A percentile compares a stretch with the other conserved stretches of the same genome.
Evolutionary conservation across 495 filamentous ascomycete species (phyloP).

Genomic region (Aspergillus indologenus): DNA sequence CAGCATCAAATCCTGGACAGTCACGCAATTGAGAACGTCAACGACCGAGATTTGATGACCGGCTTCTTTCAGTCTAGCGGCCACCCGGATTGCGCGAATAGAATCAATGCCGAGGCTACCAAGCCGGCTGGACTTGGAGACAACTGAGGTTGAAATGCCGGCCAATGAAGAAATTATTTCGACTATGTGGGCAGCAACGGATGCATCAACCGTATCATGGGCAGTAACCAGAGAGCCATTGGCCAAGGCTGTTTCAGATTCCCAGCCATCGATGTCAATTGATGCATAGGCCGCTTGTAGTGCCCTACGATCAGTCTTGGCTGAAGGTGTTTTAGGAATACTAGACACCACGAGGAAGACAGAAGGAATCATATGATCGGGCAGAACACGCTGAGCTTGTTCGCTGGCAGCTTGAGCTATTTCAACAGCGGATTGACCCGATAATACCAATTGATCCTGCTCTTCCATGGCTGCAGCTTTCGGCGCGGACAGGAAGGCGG

Average conservation of each 20-base stretch:
- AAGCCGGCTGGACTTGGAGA: constrained; percentile 25
- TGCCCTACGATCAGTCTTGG: constrained; percentile 32
- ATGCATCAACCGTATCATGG: constrained; percentile 4
- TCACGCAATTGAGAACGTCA: constrained; percentile 28
- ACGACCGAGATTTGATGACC: constrained; percentile 27
- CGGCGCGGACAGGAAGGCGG: constrained; percentile 32
- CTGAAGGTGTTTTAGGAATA: constrained; percentile 34
- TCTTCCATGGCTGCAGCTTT: constrained; percentile 6
- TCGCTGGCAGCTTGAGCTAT: constrained; percentile 24
- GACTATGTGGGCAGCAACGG: constrained; percentile 17
- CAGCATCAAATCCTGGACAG: constrained; percentile 23
- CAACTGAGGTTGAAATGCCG: constrained; percentile 20
- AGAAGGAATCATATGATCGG: constrained; percentile 35
- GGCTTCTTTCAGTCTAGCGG: constrained; percentile 25
- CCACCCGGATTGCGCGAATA: constrained; percentile 32
- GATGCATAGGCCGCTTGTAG: constrained; percentile 27
- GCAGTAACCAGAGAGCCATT: neutral
- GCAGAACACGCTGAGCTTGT: constrained; percentile 23
- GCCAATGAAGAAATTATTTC: constrained; percentile 25
- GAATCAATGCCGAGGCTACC: constrained; percentile 36
- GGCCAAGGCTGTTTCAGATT: constrained; percentile 20
- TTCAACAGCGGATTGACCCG: constrained; percentile 15
- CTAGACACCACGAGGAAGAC: constrained; percentile 28
- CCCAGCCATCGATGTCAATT: constrained; percentile 32
- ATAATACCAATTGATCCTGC: constrained; percentile 12